A percentile compares a stretch with the other conserved stretches of the same genome.
Evolutionary conservation across 805 yeast genomes (phyloP).

Genomic region (Candida pseudoglaebosa): DNA sequence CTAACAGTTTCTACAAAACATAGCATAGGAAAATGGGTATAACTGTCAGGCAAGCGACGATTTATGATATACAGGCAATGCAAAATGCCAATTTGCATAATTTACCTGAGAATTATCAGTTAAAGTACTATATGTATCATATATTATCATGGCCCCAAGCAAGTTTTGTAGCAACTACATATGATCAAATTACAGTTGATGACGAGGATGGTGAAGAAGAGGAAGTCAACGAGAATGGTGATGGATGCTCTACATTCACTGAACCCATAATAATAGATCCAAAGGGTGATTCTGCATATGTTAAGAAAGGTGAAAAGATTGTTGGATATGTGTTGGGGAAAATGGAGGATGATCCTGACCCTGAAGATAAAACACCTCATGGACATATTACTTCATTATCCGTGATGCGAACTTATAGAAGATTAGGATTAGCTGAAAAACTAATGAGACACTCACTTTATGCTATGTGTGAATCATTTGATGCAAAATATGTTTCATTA

Average conservation of each 20-base stretch:
- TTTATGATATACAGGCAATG: slow-evolving; percentile 87
- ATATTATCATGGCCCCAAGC: slow-evolving; percentile 96
- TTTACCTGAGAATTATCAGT: slow-evolving; percentile 89
- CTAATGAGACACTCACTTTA: slow-evolving; percentile 81
- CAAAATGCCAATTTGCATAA: slow-evolving; percentile 91
- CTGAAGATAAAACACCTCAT: slow-evolving; percentile 68
- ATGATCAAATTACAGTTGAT: slow-evolving; percentile 36
- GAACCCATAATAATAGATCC: slow-evolving; percentile 25
- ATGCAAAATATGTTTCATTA: slow-evolving; percentile 78
- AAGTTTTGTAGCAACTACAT: slow-evolving; percentile 88
- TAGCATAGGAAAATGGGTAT: slow-evolving; percentile 55
- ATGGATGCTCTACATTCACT: slow-evolving; percentile 10
- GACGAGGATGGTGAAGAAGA: slow-evolving; percentile 29
- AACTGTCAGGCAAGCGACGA: slow-evolving; percentile 83
- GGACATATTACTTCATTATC: slow-evolving; percentile 94
- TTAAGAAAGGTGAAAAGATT: slow-evolving; percentile 66
- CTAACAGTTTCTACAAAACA: neutral
- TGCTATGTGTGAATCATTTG: slow-evolving; percentile 76
- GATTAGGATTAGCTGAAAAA: slow-evolving; percentile 92
- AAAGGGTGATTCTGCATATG: slow-evolving; percentile 63
- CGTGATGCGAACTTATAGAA: slow-evolving; percentile 92
- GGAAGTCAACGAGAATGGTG: slow-evolving; percentile 17
- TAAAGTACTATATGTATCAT: slow-evolving; percentile 93
- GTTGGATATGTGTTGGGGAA: slow-evolving; percentile 97
- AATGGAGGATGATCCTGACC: slow-evolving; percentile 91